phyloP scores from a whole-genome alignment of 2,329 filamentous ascomycete species.

The Colletotrichum sp. region DNA sequence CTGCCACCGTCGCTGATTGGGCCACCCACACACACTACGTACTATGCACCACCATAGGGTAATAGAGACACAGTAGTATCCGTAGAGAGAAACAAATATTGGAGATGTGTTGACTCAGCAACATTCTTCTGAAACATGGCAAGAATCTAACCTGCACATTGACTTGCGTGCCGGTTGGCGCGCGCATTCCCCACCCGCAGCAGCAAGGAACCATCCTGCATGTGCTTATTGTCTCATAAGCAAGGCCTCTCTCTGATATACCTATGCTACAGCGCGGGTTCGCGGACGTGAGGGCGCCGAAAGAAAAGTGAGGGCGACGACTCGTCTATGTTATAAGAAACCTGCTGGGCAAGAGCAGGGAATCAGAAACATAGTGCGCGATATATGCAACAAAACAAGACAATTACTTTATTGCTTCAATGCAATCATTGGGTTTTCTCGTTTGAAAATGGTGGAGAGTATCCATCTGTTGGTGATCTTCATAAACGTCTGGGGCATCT shows the following conservation, averaged over 20 bases:
- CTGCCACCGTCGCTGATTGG: not conserved
- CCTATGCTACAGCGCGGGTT: not conserved
- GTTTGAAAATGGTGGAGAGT: slow-evolving; percentile 3
- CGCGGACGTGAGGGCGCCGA: not conserved
- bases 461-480: slow-evolving; percentile 2
- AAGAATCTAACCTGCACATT: not conserved
- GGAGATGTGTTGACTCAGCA: not conserved
- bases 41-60: accelerated
- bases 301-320: not conserved
- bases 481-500: not conserved
- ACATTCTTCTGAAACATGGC: not conserved
- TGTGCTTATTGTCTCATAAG: not conserved
- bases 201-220: not conserved
- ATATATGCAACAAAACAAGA: not conserved
- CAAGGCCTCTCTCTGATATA: not conserved
- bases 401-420: not conserved
- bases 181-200: not conserved
- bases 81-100: not conserved
- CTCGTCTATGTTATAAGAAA: not conserved
- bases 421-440: not conserved
- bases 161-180: not conserved
- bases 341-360: not conserved
- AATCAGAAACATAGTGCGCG: not conserved
- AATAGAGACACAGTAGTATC: not conserved
- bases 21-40: not conserved